Percentiles rank a stretch among this genome's conserved stretches.
Conservation (phyloP, 495 filamentous ascomycete genomes). For the Penicillium parvum region DNA sequence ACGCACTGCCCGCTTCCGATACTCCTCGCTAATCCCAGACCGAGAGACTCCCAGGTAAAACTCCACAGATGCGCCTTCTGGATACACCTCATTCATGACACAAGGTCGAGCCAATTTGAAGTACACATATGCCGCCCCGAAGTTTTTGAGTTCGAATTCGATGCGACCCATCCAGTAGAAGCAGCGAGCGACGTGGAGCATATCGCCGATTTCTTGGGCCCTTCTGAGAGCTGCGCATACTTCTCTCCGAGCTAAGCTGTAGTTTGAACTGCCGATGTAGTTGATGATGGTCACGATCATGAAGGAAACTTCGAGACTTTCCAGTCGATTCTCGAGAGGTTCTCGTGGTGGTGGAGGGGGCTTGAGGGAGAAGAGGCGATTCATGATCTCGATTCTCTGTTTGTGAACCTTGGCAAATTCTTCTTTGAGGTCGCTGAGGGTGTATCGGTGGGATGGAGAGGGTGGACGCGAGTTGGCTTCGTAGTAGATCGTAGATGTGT, state of each 20-base stretch:
- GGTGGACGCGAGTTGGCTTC: too few relatives aligned
- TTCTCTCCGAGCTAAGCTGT: background rate
- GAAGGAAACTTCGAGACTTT: background rate
- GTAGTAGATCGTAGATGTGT: too few relatives aligned
- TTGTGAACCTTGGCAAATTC: too few relatives aligned
- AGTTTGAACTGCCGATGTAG: background rate
- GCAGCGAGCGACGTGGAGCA: conserved; percentile 1
- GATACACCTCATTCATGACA: background rate
- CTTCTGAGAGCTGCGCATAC: background rate
- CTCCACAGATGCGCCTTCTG: conserved; percentile 2
- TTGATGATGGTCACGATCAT: background rate
- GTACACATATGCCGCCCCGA: background rate
- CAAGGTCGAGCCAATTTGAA: conserved; percentile 7
- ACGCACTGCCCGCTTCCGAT: background rate
- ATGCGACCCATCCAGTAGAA: conserved; percentile 13
- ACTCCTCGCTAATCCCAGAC: background rate
- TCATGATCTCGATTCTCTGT: background rate
- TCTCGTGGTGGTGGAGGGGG: background rate
- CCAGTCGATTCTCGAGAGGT: background rate
- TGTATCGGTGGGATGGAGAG: too few relatives aligned
- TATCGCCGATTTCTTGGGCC: background rate
- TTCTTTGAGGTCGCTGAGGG: too few relatives aligned
- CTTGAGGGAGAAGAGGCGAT: background rate
- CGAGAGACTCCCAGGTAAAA: conserved; percentile 1
- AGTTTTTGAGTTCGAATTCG: conserved; percentile 2